Evolutionary conservation across 345 rosid species (phyloP), one percentile per base, ranked within the genome.

Genomic region (Boechera stricta): DNA sequence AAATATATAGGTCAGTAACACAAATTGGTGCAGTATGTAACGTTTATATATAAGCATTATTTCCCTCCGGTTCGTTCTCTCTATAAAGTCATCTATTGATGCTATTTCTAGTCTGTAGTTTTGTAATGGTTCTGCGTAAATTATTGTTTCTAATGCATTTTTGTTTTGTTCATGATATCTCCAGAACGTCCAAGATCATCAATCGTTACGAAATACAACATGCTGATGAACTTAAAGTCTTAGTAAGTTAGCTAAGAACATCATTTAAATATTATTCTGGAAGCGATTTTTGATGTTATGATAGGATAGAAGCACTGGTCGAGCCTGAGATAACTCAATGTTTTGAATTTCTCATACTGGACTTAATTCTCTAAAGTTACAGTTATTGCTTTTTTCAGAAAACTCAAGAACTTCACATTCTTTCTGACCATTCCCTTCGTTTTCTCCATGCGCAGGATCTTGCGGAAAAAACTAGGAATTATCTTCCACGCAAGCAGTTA

Each of bases 181-280:
- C 24, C 72, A 77, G 81, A 62, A 55, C 72, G 68, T 3, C 73
- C 68, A 32, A 65, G 24, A 78, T 72, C 54, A 35, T 78, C 4
- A 35, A 35, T 16, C 77, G 77, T 6, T 78, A 78, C 51, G 48
- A 66, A 0, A 1, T 57, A 28, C 72, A 72, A 13, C 81, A 58
- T 56, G 81, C 67, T 31, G 49, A 65, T 56, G 73, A 78, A 3
- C 72, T 38, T 38, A 42, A 61, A 65, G 31, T 10, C 73, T 65
- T 58, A 51, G 81, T 77, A 77, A 77, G 77, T 69, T 69, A 67
- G n/a, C 52, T 75, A 58, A 47, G 48, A 66, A 49, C 59, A 36
- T 56, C 59, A 47, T 36, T 58, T n/a, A n/a, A 28, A 15, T 55
- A 13, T 32, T 32, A 28, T 8, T 33, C 29, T 24, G 24, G 55